Conservation (phyloP, 2,329 filamentous ascomycete genomes). For the Cadophora sp. region DNA sequence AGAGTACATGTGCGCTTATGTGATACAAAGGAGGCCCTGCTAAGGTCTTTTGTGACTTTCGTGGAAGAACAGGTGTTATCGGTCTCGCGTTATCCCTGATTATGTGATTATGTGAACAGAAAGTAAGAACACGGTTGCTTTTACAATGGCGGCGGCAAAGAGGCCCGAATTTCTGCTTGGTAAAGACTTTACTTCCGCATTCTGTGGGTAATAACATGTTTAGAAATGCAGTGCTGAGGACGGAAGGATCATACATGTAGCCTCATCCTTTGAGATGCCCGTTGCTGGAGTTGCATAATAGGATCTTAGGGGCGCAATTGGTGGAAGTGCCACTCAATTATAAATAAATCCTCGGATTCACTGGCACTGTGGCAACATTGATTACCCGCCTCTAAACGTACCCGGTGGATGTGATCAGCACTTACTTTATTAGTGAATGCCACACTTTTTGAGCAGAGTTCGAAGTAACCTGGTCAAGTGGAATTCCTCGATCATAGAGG, state of each 20-base stretch:
- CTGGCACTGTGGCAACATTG: not conserved
- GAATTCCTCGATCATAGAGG: not conserved
- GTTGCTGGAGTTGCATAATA: not conserved
- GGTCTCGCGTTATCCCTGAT: conserved; percentile 1
- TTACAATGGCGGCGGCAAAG: conserved; percentile 2
- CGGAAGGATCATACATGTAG: conserved; percentile 12
- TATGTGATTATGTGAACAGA: not conserved
- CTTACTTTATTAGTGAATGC: not conserved
- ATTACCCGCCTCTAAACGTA: not conserved
- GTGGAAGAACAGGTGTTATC: conserved; percentile 2
- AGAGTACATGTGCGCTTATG: conserved; percentile 6
- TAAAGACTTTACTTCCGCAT: not conserved
- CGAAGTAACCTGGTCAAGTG: not conserved
- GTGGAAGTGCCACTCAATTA: not conserved
- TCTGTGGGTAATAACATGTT: conserved; percentile 8
- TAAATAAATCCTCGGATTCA: conserved; percentile 1
- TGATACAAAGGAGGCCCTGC: not conserved
- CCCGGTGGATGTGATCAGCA: not conserved
- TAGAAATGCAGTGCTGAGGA: not conserved
- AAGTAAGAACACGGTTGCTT: conserved; percentile 7
- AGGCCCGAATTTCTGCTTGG: not conserved
- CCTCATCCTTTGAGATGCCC: not conserved
- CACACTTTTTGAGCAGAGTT: not conserved
- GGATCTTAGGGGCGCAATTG: not conserved
- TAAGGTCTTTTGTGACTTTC: not conserved